Percentiles rank a stretch among this genome's conserved stretches.
Conservation (phyloP, 345 rosid genomes). For the Salix koriyanagi region DNA sequence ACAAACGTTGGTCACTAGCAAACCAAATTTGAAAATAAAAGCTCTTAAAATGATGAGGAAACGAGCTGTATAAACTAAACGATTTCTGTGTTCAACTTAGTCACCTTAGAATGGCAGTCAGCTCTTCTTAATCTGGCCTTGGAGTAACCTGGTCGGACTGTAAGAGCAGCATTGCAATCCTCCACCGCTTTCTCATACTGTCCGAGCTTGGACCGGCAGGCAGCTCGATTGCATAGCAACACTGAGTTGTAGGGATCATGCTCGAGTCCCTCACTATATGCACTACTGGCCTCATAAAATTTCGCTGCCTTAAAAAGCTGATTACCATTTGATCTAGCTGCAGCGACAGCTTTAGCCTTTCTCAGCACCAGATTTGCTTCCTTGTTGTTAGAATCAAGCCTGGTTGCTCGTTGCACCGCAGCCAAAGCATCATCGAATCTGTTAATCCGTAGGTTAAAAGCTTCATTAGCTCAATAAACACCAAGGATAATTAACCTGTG, state of each 20-base stretch:
- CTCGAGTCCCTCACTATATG: slow-evolving; percentile 73
- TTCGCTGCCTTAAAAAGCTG: slow-evolving; percentile 52
- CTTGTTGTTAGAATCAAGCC: slow-evolving; percentile 62
- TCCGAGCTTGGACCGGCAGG: slow-evolving; percentile 62
- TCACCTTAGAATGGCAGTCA: slow-evolving; percentile 70
- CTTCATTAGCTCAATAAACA: not conserved
- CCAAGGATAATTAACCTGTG: not conserved
- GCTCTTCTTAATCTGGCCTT: slow-evolving; percentile 92
- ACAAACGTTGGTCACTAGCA: not conserved
- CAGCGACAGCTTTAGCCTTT: slow-evolving; percentile 47
- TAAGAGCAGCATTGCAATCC: slow-evolving; percentile 70
- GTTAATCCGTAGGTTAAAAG: not conserved
- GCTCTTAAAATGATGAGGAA: no score
- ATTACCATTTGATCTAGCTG: slow-evolving; percentile 72
- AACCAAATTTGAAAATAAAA: not conserved
- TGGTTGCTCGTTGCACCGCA: slow-evolving; percentile 60
- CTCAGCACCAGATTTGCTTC: slow-evolving; percentile 51
- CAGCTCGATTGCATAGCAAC: slow-evolving; percentile 81
- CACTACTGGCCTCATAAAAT: slow-evolving; percentile 50
- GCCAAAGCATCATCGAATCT: slow-evolving; percentile 65
- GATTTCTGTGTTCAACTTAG: not conserved
- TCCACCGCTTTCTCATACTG: slow-evolving; percentile 61
- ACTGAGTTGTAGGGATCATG: slow-evolving; percentile 69
- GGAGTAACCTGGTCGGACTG: slow-evolving; percentile 52
- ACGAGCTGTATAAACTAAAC: not conserved